Evolutionary conservation across 2,329 filamentous ascomycete species (phyloP).

Genomic region (Diaporthe sp.): DNA sequence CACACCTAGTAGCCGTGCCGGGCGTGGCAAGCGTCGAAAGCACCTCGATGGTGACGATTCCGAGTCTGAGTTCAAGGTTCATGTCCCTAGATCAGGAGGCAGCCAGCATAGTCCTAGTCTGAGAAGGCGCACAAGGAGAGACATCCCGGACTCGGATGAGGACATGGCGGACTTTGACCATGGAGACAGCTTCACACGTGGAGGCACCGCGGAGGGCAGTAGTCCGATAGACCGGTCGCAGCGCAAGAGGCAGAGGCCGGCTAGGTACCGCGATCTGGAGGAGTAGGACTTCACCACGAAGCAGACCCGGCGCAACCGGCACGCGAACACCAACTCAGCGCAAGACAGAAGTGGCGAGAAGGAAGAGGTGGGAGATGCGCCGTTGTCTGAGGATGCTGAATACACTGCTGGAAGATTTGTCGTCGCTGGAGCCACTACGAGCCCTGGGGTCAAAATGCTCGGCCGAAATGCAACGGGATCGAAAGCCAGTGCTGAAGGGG

Average conservation of each 20-base stretch:
- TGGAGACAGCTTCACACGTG: constrained; percentile 30
- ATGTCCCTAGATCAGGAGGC: constrained; percentile 35
- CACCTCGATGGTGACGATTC: constrained; percentile 32
- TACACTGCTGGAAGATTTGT: background rate
- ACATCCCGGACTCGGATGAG: constrained; percentile 39
- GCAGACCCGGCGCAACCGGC: constrained; percentile 16
- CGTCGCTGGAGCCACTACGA: background rate
- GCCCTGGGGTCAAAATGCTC: background rate
- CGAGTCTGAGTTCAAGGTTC: constrained; percentile 30
- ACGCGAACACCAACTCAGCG: background rate
- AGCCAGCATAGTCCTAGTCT: constrained; percentile 38
- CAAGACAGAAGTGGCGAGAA: background rate
- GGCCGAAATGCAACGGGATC: background rate
- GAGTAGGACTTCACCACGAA: constrained; percentile 40
- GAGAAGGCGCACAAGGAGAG: constrained; percentile 32
- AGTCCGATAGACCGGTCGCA: constrained; percentile 40
- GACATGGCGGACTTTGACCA: constrained; percentile 33
- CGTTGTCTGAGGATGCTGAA: background rate
- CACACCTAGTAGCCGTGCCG: constrained; percentile 40
- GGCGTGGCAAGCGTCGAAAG: constrained; percentile 38
- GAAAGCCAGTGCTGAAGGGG: background rate
- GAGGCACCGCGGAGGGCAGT: constrained; percentile 37
- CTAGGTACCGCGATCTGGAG: constrained; percentile 41
- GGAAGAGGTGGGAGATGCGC: no score
- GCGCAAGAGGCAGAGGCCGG: constrained; percentile 41